Conservation (phyloP, 2,329 filamentous ascomycete species). For the Aspergillaceae sp. region DNA sequence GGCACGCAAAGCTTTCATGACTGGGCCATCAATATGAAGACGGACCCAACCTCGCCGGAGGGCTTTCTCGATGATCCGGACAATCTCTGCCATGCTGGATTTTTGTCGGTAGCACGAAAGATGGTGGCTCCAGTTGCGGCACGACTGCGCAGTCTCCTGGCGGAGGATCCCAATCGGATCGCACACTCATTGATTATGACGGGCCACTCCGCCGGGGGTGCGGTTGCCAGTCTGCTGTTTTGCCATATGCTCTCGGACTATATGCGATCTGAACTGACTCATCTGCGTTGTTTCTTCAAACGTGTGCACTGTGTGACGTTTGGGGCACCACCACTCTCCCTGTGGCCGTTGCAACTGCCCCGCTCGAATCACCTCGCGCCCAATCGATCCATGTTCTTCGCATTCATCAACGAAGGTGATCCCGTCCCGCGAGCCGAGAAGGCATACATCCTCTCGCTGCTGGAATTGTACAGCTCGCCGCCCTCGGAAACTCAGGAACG, state of each 20-base stretch:
- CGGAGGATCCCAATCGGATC: slow-evolving; percentile 60
- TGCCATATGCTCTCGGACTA: slow-evolving; percentile 62
- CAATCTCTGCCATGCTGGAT: slow-evolving; percentile 74
- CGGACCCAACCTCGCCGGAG: slow-evolving; percentile 54
- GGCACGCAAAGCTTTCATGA: slow-evolving; percentile 74
- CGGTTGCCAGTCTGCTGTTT: slow-evolving; percentile 71
- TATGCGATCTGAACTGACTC: slow-evolving; percentile 56
- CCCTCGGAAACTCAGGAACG: slow-evolving; percentile 32
- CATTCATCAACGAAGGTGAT: slow-evolving; percentile 80
- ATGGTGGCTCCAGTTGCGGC: slow-evolving; percentile 68
- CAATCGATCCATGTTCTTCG: slow-evolving; percentile 57
- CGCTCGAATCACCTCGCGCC: slow-evolving; percentile 42
- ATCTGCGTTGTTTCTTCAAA: slow-evolving; percentile 62
- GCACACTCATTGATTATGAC: slow-evolving; percentile 69
- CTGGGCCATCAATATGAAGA: slow-evolving; percentile 75
- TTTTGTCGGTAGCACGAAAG: slow-evolving; percentile 63
- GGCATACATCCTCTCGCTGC: slow-evolving; percentile 61
- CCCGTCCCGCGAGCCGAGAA: slow-evolving; percentile 70
- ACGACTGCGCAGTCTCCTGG: slow-evolving; percentile 58
- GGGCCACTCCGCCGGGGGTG: slow-evolving; percentile 78
- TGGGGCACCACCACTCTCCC: slow-evolving; percentile 68
- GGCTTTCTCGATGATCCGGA: slow-evolving; percentile 68
- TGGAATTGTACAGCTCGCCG: slow-evolving; percentile 61
- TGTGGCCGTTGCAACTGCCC: slow-evolving; percentile 57
- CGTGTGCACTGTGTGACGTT: slow-evolving; percentile 79